Conservation (phyloP, 805 yeast species). For the Cyberlindnera subsufficiens region DNA sequence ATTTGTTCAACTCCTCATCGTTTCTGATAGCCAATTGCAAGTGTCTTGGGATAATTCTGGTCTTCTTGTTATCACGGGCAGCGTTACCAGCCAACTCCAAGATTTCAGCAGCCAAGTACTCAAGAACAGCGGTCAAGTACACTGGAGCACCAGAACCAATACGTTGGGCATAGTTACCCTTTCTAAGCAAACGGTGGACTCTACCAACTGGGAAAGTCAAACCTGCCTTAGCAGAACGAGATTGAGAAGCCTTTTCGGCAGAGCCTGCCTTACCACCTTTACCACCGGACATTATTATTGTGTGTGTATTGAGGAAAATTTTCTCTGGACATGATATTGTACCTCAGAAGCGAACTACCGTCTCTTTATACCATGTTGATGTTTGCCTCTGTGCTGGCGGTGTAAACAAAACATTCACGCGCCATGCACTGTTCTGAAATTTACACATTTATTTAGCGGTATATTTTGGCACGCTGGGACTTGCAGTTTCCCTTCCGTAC, state of each 20-base stretch:
- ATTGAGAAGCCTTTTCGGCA: slow-evolving; percentile 91
- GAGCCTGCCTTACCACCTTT: slow-evolving; percentile 91
- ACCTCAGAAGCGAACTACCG: not conserved
- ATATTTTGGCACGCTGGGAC: slow-evolving; percentile 1
- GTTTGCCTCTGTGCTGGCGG: not conserved
- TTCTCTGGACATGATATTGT: not conserved
- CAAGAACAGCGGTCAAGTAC: slow-evolving; percentile 93
- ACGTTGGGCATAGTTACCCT: slow-evolving; percentile 97
- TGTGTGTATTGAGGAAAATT: slow-evolving; percentile 5
- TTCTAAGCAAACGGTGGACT: slow-evolving; percentile 94
- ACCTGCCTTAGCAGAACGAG: slow-evolving; percentile 98
- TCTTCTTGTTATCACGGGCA: slow-evolving; percentile 98
- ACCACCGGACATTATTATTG: slow-evolving; percentile 55
- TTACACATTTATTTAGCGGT: not conserved
- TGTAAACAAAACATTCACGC: not conserved
- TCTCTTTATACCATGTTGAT: slow-evolving; percentile 1
- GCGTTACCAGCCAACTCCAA: slow-evolving; percentile 99
- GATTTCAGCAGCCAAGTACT: slow-evolving; percentile 96
- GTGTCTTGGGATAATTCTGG: slow-evolving; percentile 98
- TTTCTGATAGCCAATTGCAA: slow-evolving; percentile 97
- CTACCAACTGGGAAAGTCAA: slow-evolving; percentile 99
- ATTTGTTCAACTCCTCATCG: slow-evolving; percentile 96
- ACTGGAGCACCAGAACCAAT: slow-evolving; percentile 99
- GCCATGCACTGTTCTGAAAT: slow-evolving; percentile 1
- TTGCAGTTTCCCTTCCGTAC: not conserved